These are phyloP conservation scores for Lepraria neglecta DNA, from an alignment of 495 filamentous ascomycete genomes.

Conservation along the genomic window DNA sequence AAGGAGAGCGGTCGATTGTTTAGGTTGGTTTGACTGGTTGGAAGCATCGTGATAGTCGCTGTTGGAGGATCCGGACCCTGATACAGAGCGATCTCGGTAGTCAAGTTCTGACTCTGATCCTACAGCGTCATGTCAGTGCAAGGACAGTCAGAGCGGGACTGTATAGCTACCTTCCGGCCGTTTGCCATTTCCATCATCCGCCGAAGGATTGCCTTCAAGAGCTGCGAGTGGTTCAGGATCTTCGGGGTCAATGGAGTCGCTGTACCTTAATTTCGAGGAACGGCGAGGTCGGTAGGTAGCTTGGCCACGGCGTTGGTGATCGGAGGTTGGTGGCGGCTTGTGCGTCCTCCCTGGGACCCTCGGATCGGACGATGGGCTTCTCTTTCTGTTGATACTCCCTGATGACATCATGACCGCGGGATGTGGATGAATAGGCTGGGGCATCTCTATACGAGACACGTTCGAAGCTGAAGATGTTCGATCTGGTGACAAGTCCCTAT, in stretches of 20 bases:
- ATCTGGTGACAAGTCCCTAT: conserved; percentile 1
- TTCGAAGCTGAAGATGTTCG: conserved; percentile 14
- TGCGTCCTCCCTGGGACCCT: conserved; percentile 8
- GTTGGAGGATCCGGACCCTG: conserved; percentile 13
- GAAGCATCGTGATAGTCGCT: conserved; percentile 5
- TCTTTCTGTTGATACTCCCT: conserved; percentile 23
- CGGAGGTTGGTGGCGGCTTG: conserved; percentile 13
- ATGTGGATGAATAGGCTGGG: conserved; percentile 17
- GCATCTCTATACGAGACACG: conserved; percentile 24
- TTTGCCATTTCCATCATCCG: neutral
- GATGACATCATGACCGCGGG: conserved; percentile 26
- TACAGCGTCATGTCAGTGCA: neutral
- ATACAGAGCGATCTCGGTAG: neutral
- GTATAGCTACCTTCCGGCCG: neutral
- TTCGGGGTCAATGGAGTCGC: conserved; percentile 16
- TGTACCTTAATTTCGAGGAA: conserved; percentile 34
- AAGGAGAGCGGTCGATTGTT: neutral
- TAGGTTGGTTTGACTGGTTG: conserved; percentile 1
- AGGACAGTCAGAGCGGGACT: neutral
- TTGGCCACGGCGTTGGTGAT: conserved; percentile 9
- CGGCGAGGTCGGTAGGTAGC: conserved; percentile 33
- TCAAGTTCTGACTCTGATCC: neutral
- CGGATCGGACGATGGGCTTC: conserved; percentile 9
- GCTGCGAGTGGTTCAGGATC: conserved; percentile 8
- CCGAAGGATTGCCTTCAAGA: neutral